phyloP scores from a whole-genome alignment of 768 basidiomycete genomes.

The Trametes villosa region DNA sequence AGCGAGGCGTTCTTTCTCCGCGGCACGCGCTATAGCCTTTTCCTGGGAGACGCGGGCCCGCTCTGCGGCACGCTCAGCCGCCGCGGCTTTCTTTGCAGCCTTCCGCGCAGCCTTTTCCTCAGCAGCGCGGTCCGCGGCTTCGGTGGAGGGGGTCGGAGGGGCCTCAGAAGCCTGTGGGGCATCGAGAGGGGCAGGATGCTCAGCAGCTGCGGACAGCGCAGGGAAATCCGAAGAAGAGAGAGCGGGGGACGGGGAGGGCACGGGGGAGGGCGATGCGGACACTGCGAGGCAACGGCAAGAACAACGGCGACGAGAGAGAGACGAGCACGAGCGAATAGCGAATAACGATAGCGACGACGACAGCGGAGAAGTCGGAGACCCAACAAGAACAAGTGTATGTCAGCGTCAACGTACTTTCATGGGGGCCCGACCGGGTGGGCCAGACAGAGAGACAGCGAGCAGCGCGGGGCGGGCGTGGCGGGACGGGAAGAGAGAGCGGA shows the following conservation, averaged over 20 bases:
- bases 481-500: conserved; percentile 21
- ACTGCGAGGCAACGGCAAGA: conserved; percentile 37
- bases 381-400: conserved; percentile 34
- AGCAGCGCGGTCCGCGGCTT: conserved; percentile 30
- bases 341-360: conserved; percentile 37
- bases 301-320: conserved; percentile 5
- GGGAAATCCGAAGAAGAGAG: conserved; percentile 80
- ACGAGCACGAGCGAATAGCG: conserved; percentile 34
- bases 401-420: conserved; percentile 31
- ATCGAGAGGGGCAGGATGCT: conserved; percentile 31
- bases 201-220: conserved; percentile 53
- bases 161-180: conserved; percentile 36
- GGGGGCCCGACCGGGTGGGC: conserved; percentile 29
- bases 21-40: conserved; percentile 57
- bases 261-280: conserved; percentile 25
- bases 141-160: conserved; percentile 19
- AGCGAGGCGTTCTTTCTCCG: conserved; percentile 56
- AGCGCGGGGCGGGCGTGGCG: conserved; percentile 37
- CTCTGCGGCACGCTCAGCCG: conserved; percentile 64
- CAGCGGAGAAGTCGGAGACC: conserved; percentile 29
- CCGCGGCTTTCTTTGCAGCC: conserved; percentile 66
- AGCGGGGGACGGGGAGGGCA: conserved; percentile 48
- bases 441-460: conserved; percentile 34
- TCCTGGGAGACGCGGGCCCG: conserved; percentile 60
- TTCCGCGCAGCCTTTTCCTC: conserved; percentile 64